These are phyloP conservation scores for Recurvomyces mirabilis DNA, from an alignment of 495 filamentous ascomycete genomes.

Conservation along the genomic window DNA sequence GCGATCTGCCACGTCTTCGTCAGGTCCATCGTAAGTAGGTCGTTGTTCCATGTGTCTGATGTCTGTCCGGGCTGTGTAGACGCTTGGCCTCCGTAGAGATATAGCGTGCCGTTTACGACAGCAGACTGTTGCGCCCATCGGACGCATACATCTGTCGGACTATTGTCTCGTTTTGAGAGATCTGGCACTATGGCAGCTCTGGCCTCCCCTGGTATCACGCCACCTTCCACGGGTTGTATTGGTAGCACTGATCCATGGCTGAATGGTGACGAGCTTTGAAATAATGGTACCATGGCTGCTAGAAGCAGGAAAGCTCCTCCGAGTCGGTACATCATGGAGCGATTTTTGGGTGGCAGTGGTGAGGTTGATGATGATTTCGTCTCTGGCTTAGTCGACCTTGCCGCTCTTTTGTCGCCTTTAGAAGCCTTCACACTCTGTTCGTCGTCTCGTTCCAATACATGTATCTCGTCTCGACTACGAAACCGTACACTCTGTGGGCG, in stretches of 20 bases:
- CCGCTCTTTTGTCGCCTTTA: neutral
- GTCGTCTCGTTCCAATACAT: conserved; percentile 17
- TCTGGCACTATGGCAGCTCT: conserved; percentile 1
- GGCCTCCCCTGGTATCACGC: conserved; percentile 21
- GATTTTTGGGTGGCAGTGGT: neutral
- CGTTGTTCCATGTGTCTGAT: conserved; percentile 43
- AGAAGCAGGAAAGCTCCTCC: conserved; percentile 22
- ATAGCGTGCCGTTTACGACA: conserved; percentile 59
- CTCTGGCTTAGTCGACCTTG: conserved; percentile 1
- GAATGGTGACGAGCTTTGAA: conserved; percentile 18
- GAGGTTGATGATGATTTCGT: neutral
- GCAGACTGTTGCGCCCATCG: conserved; percentile 58
- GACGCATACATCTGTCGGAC: conserved; percentile 44
- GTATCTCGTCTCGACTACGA: conserved; percentile 21
- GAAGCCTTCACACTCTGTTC: conserved; percentile 2
- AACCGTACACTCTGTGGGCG: conserved; percentile 25
- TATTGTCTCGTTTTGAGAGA: conserved; percentile 28
- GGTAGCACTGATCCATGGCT: conserved; percentile 5
- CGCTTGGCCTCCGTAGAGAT: conserved; percentile 61
- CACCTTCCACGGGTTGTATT: conserved; percentile 23
- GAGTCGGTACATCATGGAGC: conserved; percentile 20
- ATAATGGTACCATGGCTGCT: conserved; percentile 21
- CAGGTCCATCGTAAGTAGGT: conserved; percentile 56
- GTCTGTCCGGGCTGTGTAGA: conserved; percentile 42
- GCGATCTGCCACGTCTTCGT: conserved; percentile 55